Base-by-base conservation (phyloP, 495 filamentous ascomycete genomes). In the Aspergillus nanangensis region DNA sequence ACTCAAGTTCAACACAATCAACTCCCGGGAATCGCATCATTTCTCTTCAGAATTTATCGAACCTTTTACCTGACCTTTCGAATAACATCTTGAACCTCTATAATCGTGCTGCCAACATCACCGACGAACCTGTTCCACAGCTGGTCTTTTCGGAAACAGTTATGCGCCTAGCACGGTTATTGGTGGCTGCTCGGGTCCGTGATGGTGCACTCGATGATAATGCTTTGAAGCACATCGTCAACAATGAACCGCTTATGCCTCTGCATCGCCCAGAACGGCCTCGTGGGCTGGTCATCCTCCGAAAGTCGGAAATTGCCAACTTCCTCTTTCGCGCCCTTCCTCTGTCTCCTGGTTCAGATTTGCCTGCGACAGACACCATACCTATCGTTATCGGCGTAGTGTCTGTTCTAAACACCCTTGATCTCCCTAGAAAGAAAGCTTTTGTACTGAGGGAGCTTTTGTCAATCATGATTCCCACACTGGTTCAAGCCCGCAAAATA, bases 401-500 rank as follows among this genome's bases (percentile, higher is more conserved):
- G n/a, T 84, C 86, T 31, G 77, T 95, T 29, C 71, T 95, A 18
- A 83, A 88, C 18, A 63, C 76, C 15, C 65, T 97, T 17, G 88
- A 87, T 9, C 77, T 89, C 43, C 77, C 87, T 38, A 76, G 93
- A 45, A 95, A 95, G 62, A 94, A 94, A 60, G 90, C 85, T 2
- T 78, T 96, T 53, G 78, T 96, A 2, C 70, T 95, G 47, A 82
- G 84, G 51, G 91, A 96, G 56, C 75, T 95, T 43, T 71, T 97
- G 7, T 79, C 80, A n/a, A 79, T 87, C 23, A 71, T 96, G 45
- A 86, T 93, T 42, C 86, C 85, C 44, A 88, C 84, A 1, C 70
- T 98, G 22, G 84, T 95, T n/a, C 87, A 95, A 62, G 94, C 94
- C 13, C 76, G 93, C 31, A 96, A 94, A 44, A 76, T 89, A 44